Percentiles rank a stretch among this genome's conserved stretches.
These are phyloP conservation scores for Colletotrichum horii DNA, from an alignment of 2,329 filamentous ascomycete genomes.

Conservation along the genomic window DNA sequence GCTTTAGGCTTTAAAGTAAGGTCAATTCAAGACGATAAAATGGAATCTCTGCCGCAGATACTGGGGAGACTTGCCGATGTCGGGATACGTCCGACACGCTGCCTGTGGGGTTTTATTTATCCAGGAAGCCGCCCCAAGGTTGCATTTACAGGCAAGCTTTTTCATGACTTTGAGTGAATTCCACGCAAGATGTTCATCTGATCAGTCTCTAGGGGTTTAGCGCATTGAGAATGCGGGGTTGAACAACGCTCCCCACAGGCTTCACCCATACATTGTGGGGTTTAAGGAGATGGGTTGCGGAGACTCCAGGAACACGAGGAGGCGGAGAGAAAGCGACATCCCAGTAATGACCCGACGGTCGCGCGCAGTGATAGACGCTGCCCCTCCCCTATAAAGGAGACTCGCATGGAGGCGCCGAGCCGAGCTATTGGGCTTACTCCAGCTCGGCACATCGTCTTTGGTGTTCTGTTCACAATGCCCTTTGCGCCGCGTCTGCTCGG, in stretches of 20 bases:
- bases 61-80: background rate
- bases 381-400: background rate
- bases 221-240: background rate
- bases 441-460: background rate
- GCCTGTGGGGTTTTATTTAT: background rate
- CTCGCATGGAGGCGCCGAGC: background rate
- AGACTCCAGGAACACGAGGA: background rate
- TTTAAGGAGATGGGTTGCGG: background rate
- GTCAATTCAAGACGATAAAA: background rate
- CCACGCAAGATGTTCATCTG: background rate
- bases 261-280: background rate
- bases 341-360: background rate
- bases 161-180: background rate
- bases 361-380: background rate
- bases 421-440: background rate
- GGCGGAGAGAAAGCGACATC: background rate
- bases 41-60: background rate
- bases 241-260: background rate
- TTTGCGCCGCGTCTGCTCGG: background rate
- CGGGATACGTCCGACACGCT: background rate
- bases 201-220: background rate
- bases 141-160: background rate
- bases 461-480: background rate
- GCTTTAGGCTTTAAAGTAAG: background rate
- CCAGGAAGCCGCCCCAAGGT: background rate